Base-by-base conservation (phyloP, 2,329 filamentous ascomycete genomes). In the Furcasterigmium sp. region DNA sequence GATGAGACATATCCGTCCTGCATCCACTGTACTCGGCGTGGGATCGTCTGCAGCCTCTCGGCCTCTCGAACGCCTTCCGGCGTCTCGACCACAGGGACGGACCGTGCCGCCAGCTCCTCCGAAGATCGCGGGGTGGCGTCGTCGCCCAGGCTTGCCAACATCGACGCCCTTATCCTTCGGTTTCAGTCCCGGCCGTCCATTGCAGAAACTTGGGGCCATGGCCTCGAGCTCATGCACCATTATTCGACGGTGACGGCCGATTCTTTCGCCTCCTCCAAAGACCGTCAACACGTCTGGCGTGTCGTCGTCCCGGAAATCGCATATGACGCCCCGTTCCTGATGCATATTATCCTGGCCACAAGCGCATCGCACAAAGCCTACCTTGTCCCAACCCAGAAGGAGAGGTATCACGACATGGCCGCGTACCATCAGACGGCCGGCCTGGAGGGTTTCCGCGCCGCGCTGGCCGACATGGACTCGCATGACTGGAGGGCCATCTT, bases 401-500 rank as follows among this genome's bases (percentile, higher is more conserved):
- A 50, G 17, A 50, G 30, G 5, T 59, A 60, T 37, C 42, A 58
- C 15, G 48, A 53, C 26, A 41, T 61, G 20, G 51, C 55, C 5
- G 48, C 53, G n/a, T 59, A 58, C 28, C 53, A 61, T 19, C 56
- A 59, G 35, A 59, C 55, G 3, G 42, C 59, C 2, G 57, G 57
- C 1, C 54, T 58, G 3, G 56, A 60, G 15, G 53, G 54, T 1
- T 61, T 60, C 29, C 55, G 57, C 9, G 41, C 45, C 2, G 41
- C 46, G 5, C 46, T 60, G 7, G 46, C 51, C 13, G 32, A 45
- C 5, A 45, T 56, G 8, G 23, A 48, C 23, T 19, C 50, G 7
- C 39, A 45, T 3, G 53, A 50, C 30, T 57, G 53, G 50, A 43
- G 48, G 30, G 60, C 65, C n/a, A 55, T 65, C 29, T 64, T 68